These are phyloP conservation scores for Angomonas ambiguus DNA, from an alignment of 208 protist genomes.

Conservation along the genomic window DNA sequence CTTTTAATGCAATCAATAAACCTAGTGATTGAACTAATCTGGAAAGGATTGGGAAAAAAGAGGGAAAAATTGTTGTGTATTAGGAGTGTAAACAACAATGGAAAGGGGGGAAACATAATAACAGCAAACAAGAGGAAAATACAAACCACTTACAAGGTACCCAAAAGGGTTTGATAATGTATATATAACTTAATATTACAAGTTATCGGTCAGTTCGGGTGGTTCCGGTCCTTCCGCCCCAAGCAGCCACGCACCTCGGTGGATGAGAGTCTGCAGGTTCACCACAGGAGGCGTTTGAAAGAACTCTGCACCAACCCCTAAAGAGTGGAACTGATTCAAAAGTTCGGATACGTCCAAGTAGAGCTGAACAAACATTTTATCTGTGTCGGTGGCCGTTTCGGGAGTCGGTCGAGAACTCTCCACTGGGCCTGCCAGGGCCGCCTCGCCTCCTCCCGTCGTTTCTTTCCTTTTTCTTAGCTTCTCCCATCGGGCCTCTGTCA, in stretches of 20 bases:
- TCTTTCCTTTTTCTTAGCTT: conserved; percentile 80
- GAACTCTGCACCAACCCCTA: conserved; percentile 6
- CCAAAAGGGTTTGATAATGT: neutral
- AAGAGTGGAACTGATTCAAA: conserved; percentile 12
- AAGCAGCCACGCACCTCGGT: conserved; percentile 75
- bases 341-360: conserved; percentile 70
- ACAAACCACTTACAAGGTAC: neutral
- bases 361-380: conserved; percentile 87
- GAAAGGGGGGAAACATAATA: conserved; percentile 9
- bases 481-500: conserved; percentile 86
- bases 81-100: neutral
- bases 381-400: conserved; percentile 71
- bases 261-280: conserved; percentile 34
- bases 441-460: neutral
- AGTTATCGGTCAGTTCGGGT: conserved; percentile 41
- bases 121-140: neutral
- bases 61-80: neutral
- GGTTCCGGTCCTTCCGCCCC: conserved; percentile 66
- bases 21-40: no score
- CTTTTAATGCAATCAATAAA: no score
- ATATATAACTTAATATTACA: no score
- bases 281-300: conserved; percentile 18
- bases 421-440: neutral
- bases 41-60: no score
- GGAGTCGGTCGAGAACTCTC: conserved; percentile 19